phyloP scores from a whole-genome alignment of 2,329 filamentous ascomycete species.

The Zymoseptoria crescenta region DNA sequence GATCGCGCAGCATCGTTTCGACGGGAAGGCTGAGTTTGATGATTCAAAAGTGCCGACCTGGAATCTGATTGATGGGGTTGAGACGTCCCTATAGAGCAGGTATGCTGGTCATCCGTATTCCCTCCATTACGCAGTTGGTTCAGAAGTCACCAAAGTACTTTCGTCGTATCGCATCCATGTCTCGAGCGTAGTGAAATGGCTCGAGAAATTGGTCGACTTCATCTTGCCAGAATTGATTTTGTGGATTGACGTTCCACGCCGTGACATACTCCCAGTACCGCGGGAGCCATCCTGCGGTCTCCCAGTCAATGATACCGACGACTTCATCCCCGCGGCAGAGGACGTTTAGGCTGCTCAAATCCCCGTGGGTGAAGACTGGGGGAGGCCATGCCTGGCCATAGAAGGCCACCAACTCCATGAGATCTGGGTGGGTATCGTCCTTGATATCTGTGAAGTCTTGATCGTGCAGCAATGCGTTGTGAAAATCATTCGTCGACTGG shows the following conservation, averaged over 20 bases:
- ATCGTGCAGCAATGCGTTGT: slow-evolving; percentile 3
- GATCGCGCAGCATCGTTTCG: slow-evolving; percentile 35
- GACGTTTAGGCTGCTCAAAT: slow-evolving; percentile 40
- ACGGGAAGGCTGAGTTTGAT: slow-evolving; percentile 30
- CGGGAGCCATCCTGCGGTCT: slow-evolving; percentile 42
- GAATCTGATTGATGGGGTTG: slow-evolving; percentile 22
- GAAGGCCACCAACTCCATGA: slow-evolving; percentile 28
- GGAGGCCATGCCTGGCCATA: background rate
- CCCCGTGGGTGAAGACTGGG: slow-evolving; percentile 33
- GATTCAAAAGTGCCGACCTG: slow-evolving; percentile 29
- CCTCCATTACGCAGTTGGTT: background rate
- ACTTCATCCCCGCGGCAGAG: slow-evolving; percentile 36
- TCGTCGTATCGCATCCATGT: slow-evolving; percentile 31
- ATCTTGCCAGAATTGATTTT: slow-evolving; percentile 34
- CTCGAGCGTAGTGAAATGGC: slow-evolving; percentile 30
- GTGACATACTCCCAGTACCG: slow-evolving; percentile 41
- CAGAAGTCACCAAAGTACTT: slow-evolving; percentile 1
- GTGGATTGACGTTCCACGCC: slow-evolving; percentile 33
- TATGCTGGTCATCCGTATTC: no score
- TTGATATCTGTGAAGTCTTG: slow-evolving; percentile 3
- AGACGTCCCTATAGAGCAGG: background rate
- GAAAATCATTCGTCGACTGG: slow-evolving; percentile 10
- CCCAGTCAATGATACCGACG: slow-evolving; percentile 43
- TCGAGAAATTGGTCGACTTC: slow-evolving; percentile 33
- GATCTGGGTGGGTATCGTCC: slow-evolving; percentile 11